Percentiles rank a stretch among this genome's conserved stretches.
Evolutionary conservation across 192 early-diverging fungal species (phyloP).

Genomic region (Backusella westeae): DNA sequence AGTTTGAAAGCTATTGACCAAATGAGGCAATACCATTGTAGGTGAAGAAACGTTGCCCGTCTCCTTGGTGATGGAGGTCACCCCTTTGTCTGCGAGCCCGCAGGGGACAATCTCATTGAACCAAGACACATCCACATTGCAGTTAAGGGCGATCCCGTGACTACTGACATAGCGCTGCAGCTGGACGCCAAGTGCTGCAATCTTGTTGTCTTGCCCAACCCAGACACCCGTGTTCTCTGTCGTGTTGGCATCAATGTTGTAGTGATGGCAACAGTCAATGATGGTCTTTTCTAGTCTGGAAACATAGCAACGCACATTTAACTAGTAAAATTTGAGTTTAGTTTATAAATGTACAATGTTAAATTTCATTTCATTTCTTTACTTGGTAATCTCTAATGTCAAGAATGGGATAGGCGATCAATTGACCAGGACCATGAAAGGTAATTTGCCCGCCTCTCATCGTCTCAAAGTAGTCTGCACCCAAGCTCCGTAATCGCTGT

Average conservation of each 20-base stretch:
- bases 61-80: constrained; percentile 70
- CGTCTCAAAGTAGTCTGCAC: constrained; percentile 77
- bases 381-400: constrained; percentile 72
- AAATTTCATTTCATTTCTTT: not conserved
- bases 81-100: constrained; percentile 74
- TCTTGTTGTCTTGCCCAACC: constrained; percentile 79
- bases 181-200: constrained; percentile 92
- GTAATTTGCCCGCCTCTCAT: constrained; percentile 91
- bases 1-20: constrained; percentile 32
- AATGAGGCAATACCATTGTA: constrained; percentile 52
- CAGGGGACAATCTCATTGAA: constrained; percentile 91
- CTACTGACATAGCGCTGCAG: constrained; percentile 83
- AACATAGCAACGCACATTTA: constrained; percentile 79
- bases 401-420: constrained; percentile 93
- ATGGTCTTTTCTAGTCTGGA: constrained; percentile 72
- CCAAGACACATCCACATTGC: constrained; percentile 84
- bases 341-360: no score
- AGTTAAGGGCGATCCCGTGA: constrained; percentile 96
- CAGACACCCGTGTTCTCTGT: constrained; percentile 90
- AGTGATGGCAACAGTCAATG: constrained; percentile 67
- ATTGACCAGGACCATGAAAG: constrained; percentile 96
- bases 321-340: constrained; percentile 16
- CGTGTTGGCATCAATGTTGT: constrained; percentile 63
- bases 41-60: constrained; percentile 19
- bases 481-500: constrained; percentile 50